Evolutionary conservation across 139 green algal genomes (phyloP), one percentile per base, ranked within the genome.

Genomic region (Chlorella sp.): DNA sequence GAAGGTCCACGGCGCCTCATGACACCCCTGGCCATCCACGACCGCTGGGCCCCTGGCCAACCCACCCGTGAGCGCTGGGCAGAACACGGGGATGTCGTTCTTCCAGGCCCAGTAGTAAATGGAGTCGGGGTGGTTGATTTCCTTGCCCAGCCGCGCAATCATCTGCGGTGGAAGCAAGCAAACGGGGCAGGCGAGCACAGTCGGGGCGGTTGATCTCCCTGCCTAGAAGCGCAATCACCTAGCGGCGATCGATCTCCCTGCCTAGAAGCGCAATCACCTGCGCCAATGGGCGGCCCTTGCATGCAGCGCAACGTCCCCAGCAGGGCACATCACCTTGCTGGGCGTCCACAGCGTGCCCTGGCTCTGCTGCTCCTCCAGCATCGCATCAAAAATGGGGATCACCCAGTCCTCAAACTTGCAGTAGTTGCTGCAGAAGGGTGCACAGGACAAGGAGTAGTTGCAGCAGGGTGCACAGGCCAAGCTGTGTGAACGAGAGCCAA

Each of bases 341-440:
- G 97, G 97, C 34, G 97, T 99, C 97, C 97, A 99, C 85, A 91
- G 87, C 24, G 89, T 83, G 30, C 94, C 94, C 48, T 97, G 44
- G 64, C 94, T 75, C 56, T 95, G 74, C 89, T 99, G 97, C 90
- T 99, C 96, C 60, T 86, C 80, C n/a, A 97, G 85, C 92, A 99
- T 96, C 13, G 85, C 83, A 77, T 99, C 96, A 82, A 99, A 91
- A 26, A 99, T 95, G 28, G 97, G 97, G 91, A 99, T 97, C 94
- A 99, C 95, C 96, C 96, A 99, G 85, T 99, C 97, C 89, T 99
- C 97, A 90, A 99, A 99, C 51, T 90, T 87, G 93, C 97, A 99
- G 93, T 99, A 99, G 90, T 99, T 99, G 84, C 90, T 60, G 51
- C 51, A 11, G 8, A 8, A 60, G 24, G 13, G 16, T n/a, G n/a